Conservation (phyloP, 768 basidiomycete species). For the Gloeopeniophorella convolvens region DNA sequence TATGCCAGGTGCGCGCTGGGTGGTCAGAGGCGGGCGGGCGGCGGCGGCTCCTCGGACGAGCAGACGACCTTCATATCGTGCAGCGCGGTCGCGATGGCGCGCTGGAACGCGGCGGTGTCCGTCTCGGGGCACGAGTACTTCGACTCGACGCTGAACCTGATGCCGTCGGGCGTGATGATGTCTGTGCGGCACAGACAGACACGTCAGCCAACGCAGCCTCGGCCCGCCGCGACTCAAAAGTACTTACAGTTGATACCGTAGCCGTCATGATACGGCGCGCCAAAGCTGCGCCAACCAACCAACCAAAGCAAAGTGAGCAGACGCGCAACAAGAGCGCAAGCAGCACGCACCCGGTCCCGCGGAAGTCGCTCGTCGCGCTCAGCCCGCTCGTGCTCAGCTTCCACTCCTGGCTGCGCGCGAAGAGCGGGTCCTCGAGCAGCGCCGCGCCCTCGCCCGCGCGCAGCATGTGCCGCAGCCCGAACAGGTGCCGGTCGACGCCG, state of each 20-base stretch:
- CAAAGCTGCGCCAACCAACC: no score
- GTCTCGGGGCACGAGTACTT: slow-evolving; percentile 67
- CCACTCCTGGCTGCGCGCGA: slow-evolving; percentile 73
- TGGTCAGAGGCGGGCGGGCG: no score
- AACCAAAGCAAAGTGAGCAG: no score
- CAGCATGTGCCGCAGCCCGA: slow-evolving; percentile 70
- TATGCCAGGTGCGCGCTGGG: no score
- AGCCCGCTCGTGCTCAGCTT: slow-evolving; percentile 85
- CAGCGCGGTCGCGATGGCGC: slow-evolving; percentile 54
- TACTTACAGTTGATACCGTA: slow-evolving; percentile 90
- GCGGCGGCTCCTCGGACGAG: background rate
- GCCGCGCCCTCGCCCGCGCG: slow-evolving; percentile 48
- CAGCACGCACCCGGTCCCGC: slow-evolving; percentile 80
- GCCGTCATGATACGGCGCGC: slow-evolving; percentile 71
- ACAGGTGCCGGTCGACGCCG: slow-evolving; percentile 88
- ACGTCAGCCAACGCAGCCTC: no score
- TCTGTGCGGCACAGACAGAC: slow-evolving; percentile 40
- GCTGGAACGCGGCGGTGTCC: slow-evolving; percentile 63
- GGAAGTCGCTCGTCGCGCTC: slow-evolving; percentile 79
- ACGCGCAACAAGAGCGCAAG: no score
- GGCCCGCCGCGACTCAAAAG: background rate
- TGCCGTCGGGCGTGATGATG: slow-evolving; percentile 63
- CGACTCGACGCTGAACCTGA: slow-evolving; percentile 94
- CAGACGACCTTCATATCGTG: slow-evolving; percentile 52
- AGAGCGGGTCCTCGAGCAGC: slow-evolving; percentile 75